A percentile compares a stretch with the other conserved stretches of the same genome.
phyloP scores from a whole-genome alignment of 768 basidiomycete species.

The Phaeolepiota aurea region DNA sequence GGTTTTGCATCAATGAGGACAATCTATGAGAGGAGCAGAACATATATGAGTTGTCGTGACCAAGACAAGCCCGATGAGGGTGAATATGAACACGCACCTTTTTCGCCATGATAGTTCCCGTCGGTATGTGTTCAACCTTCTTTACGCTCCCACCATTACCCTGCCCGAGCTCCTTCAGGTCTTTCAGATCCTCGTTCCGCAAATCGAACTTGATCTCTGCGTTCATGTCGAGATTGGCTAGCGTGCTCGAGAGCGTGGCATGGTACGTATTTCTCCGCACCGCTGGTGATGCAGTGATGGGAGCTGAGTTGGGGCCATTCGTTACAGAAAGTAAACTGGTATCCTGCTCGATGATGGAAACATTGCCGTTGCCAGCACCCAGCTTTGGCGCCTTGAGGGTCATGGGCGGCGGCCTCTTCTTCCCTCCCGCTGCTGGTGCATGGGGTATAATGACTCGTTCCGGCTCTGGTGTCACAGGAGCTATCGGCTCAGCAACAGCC shows the following conservation, averaged over 20 bases:
- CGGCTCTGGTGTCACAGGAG: slow-evolving; percentile 8
- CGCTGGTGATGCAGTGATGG: slow-evolving; percentile 45
- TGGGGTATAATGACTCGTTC: slow-evolving; percentile 6
- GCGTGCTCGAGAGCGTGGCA: slow-evolving; percentile 69
- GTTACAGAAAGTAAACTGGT: slow-evolving; percentile 40
- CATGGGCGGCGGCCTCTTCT: slow-evolving; percentile 81
- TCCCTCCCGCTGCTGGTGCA: slow-evolving; percentile 20
- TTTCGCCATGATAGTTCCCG: slow-evolving; percentile 93
- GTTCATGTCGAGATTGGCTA: slow-evolving; percentile 82
- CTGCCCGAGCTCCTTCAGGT: slow-evolving; percentile 84
- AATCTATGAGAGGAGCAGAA: slow-evolving; percentile 51
- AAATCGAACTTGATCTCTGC: slow-evolving; percentile 81
- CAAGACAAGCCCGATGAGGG: too few relatives aligned
- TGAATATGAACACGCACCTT: slow-evolving; percentile 68
- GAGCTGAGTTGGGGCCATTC: slow-evolving; percentile 37
- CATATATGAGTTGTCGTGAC: slow-evolving; percentile 5
- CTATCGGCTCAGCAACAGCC: slow-evolving; percentile 36
- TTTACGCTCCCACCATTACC: slow-evolving; percentile 98
- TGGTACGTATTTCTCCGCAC: slow-evolving; percentile 70
- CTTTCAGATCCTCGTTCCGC: slow-evolving; percentile 83
- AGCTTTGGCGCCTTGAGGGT: slow-evolving; percentile 67
- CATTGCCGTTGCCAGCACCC: slow-evolving; percentile 29
- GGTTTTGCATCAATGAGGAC: slow-evolving; percentile 97
- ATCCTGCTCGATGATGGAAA: slow-evolving; percentile 32
- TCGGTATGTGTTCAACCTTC: slow-evolving; percentile 88